Conservation (phyloP, 192 early-diverging fungal genomes). For the Umbelopsis ramanniana region DNA sequence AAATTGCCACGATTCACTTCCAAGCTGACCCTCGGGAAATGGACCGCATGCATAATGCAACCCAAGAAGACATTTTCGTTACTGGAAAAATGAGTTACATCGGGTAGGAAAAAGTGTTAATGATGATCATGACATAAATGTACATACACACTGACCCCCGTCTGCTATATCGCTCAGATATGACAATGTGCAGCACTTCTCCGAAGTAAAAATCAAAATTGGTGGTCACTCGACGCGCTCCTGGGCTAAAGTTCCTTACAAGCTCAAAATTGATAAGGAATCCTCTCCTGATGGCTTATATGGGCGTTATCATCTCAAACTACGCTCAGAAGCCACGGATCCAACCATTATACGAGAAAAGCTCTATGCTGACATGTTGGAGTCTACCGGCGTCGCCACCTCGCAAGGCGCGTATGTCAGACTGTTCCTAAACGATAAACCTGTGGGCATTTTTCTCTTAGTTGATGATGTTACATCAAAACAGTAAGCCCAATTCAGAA, state of each 20-base stretch:
- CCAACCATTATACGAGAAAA: constrained; percentile 51
- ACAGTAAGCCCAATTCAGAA: not conserved
- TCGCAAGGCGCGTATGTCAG: constrained; percentile 42
- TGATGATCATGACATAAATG: not conserved
- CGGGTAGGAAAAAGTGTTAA: not conserved
- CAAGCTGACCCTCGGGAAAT: constrained; percentile 32
- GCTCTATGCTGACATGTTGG: constrained; percentile 45
- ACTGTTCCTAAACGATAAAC: constrained; percentile 39
- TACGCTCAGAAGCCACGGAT: constrained; percentile 43
- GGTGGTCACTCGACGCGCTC: constrained; percentile 38
- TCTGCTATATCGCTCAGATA: constrained; percentile 3
- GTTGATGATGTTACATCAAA: constrained; percentile 35
- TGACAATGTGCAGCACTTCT: constrained; percentile 26
- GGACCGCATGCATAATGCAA: constrained; percentile 27
- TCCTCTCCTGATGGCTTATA: constrained; percentile 33
- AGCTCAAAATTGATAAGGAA: constrained; percentile 41
- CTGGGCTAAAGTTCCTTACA: constrained; percentile 46
- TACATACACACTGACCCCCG: not conserved
- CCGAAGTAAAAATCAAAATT: constrained; percentile 39
- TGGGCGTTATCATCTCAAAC: constrained; percentile 41
- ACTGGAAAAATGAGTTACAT: constrained; percentile 24
- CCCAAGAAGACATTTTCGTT: constrained; percentile 9
- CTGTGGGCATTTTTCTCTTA: constrained; percentile 43
- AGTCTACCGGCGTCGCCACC: constrained; percentile 41
- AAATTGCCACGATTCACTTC: constrained; percentile 41